These are phyloP conservation scores for Suillus discolor DNA, from an alignment of 768 basidiomycete genomes.

Conservation along the genomic window DNA sequence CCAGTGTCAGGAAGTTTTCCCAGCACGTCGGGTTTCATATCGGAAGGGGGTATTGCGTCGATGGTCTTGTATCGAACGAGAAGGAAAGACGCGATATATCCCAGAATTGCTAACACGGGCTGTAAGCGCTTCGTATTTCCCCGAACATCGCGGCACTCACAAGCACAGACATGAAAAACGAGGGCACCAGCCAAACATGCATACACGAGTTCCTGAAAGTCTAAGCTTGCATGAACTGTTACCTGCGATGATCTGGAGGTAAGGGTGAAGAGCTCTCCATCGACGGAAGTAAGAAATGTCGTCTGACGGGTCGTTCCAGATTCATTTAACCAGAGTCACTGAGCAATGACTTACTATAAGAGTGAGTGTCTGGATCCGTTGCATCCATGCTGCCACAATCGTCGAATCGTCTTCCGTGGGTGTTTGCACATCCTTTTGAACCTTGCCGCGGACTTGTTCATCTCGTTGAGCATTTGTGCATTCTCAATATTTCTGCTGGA, in stretches of 20 bases:
- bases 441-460: background rate
- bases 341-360: conserved; percentile 20
- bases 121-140: background rate
- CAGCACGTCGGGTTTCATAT: background rate
- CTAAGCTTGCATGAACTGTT: conserved; percentile 7
- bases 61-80: conserved; percentile 28
- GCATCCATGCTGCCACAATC: conserved; percentile 26
- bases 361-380: conserved; percentile 31
- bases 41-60: conserved; percentile 11
- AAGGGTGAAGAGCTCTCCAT: conserved; percentile 31
- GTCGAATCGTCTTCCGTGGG: conserved; percentile 15
- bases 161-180: conserved; percentile 32
- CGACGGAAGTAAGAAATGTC: conserved; percentile 30
- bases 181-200: conserved; percentile 33
- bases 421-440: background rate
- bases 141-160: conserved; percentile 17
- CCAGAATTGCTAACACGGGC: conserved; percentile 24
- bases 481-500: background rate
- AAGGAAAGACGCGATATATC: conserved; percentile 30
- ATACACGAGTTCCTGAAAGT: conserved; percentile 28
- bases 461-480: background rate
- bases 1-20: too few species aligned
- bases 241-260: conserved; percentile 25
- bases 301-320: conserved; percentile 23
- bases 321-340: background rate